Conservation (phyloP, 2,329 filamentous ascomycete species). For the Arthrobotrys pseudoclavata region DNA sequence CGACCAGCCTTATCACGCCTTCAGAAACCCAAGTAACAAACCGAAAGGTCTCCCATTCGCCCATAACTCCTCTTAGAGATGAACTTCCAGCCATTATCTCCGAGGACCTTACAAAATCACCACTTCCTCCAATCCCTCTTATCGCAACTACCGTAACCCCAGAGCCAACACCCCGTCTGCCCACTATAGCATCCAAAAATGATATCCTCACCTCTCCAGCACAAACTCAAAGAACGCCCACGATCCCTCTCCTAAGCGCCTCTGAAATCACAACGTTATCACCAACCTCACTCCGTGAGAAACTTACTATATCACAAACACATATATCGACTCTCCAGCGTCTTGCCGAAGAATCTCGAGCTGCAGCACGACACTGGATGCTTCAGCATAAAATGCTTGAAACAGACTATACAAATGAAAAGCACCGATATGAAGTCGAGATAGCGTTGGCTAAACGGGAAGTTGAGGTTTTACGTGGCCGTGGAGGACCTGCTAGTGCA, state of each 20-base stretch:
- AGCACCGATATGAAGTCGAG: constrained; percentile 63
- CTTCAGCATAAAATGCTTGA: constrained; percentile 63
- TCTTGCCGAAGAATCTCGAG: constrained; percentile 61
- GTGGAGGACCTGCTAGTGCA: constrained; percentile 18
- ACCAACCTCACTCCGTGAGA: constrained; percentile 63
- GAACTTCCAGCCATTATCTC: constrained; percentile 36
- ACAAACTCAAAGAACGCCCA: constrained; percentile 19
- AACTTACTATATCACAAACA: constrained; percentile 62
- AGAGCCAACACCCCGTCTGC: constrained; percentile 53
- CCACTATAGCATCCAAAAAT: constrained; percentile 34
- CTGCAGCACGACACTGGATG: constrained; percentile 62
- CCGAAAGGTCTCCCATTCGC: constrained; percentile 33
- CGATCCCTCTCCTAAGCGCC: constrained; percentile 57
- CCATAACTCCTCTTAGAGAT: constrained; percentile 46
- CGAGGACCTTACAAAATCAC: constrained; percentile 49
- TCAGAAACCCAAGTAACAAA: constrained; percentile 35
- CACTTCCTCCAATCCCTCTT: constrained; percentile 49
- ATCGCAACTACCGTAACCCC: constrained; percentile 54
- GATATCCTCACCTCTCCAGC: constrained; percentile 40
- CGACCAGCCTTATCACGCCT: constrained; percentile 36
- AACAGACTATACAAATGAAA: constrained; percentile 62
- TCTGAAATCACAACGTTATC: constrained; percentile 63
- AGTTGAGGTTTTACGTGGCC: constrained; percentile 59
- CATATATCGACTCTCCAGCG: constrained; percentile 62
- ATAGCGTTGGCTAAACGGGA: constrained; percentile 62